A percentile compares a stretch with the other conserved stretches of the same genome.
These are phyloP conservation scores for Primulina huaijiensis DNA, from an alignment of 257 asterid genomes.

Conservation along the genomic window DNA sequence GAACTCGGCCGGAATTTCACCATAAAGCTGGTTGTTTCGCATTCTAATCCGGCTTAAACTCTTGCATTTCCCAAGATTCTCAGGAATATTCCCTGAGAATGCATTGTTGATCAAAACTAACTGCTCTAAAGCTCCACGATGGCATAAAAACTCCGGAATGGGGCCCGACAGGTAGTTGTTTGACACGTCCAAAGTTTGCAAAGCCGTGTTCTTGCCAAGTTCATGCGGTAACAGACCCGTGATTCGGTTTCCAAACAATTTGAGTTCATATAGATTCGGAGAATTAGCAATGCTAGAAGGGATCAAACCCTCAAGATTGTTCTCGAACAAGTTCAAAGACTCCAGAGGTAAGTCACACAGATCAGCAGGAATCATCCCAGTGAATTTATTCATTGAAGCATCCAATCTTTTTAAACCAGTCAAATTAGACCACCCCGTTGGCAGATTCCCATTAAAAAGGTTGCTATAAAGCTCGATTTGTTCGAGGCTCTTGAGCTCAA, in stretches of 20 bases:
- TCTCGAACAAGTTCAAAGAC: constrained; percentile 59
- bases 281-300: constrained; percentile 68
- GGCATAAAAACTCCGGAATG: constrained; percentile 60
- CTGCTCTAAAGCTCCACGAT: constrained; percentile 43
- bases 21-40: constrained; percentile 41
- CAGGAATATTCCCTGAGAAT: constrained; percentile 63
- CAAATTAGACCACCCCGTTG: constrained; percentile 70
- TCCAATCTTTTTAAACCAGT: constrained; percentile 65
- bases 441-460: constrained; percentile 50
- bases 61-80: constrained; percentile 50
- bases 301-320: constrained; percentile 55
- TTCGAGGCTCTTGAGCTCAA: constrained; percentile 44
- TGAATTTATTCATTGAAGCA: constrained; percentile 53
- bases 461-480: constrained; percentile 74
- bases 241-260: constrained; percentile 46
- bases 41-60: constrained; percentile 56
- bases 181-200: constrained; percentile 53
- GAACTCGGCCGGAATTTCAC: constrained; percentile 55
- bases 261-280: constrained; percentile 53
- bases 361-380: constrained; percentile 64
- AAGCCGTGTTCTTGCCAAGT: constrained; percentile 65
- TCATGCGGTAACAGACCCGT: constrained; percentile 59
- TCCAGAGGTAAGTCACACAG: constrained; percentile 67
- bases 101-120: constrained; percentile 43
- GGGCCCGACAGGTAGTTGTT: constrained; percentile 44